Evolutionary conservation across 2,329 filamentous ascomycete genomes (phyloP).

Genomic region (Tolypocladium sp.): DNA sequence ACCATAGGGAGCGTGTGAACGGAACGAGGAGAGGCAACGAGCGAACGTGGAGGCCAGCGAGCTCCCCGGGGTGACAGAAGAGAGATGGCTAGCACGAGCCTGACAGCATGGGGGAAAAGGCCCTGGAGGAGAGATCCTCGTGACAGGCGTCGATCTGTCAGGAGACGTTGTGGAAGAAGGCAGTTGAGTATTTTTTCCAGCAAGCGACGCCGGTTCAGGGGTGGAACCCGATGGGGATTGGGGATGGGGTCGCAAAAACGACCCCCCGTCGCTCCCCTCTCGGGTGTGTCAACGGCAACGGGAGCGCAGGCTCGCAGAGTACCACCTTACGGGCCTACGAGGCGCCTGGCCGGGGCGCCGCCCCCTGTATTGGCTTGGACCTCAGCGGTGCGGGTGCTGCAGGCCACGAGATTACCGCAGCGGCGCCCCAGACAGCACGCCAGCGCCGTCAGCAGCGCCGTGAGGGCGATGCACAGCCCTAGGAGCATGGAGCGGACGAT

Average conservation of each 20-base stretch:
- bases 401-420: neutral
- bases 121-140: neutral
- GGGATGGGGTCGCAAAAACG: neutral
- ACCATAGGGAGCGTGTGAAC: constrained; percentile 3
- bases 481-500: too few relatives aligned
- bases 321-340: too few relatives aligned
- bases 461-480: neutral
- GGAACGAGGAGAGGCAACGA: neutral
- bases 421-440: neutral
- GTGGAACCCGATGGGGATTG: constrained; percentile 10
- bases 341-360: too few relatives aligned
- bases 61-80: neutral
- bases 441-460: neutral
- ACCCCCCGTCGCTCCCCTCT: neutral
- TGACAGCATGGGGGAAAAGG: neutral
- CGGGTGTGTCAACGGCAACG: neutral
- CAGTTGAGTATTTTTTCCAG: constrained; percentile 11
- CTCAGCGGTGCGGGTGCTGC: neutral
- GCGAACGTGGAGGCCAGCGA: neutral
- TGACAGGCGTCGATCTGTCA: constrained; percentile 3
- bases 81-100: neutral
- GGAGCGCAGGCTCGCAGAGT: neutral
- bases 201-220: constrained; percentile 11
- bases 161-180: constrained; percentile 6
- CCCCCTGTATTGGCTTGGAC: neutral